phyloP scores from a whole-genome alignment of 2,329 filamentous ascomycete species.

The Penicillium italicum region DNA sequence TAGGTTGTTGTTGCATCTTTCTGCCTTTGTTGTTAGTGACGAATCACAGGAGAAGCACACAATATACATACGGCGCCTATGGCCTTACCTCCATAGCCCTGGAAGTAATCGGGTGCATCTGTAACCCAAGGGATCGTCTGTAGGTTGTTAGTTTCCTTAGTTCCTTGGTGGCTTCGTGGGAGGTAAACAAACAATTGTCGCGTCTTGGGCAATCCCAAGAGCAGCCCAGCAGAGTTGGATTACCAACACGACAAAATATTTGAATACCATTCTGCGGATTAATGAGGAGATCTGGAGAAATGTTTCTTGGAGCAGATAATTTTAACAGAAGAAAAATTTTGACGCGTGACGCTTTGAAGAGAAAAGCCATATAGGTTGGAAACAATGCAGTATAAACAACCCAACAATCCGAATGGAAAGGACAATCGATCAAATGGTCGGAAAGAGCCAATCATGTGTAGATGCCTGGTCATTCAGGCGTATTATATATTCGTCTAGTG shows the following conservation, averaged over 20 bases:
- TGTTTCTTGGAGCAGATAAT: not conserved
- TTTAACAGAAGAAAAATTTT: not conserved
- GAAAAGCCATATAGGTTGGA: not conserved
- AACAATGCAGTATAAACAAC: not conserved
- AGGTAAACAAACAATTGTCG: conserved; percentile 3
- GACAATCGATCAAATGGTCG: not conserved
- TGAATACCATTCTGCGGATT: not conserved
- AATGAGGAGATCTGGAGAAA: not conserved
- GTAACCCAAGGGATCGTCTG: conserved; percentile 7
- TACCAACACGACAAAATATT: not conserved
- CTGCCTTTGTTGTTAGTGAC: not conserved
- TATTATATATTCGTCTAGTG: not conserved
- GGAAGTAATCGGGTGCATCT: conserved; percentile 5
- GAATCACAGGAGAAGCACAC: not conserved
- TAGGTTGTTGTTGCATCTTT: conserved; percentile 1
- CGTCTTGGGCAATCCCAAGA: not conserved
- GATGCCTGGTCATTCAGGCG: not conserved
- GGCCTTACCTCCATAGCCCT: conserved; percentile 4
- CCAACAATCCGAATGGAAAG: not conserved
- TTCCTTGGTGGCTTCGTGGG: too few relatives aligned
- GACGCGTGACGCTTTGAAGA: not conserved
- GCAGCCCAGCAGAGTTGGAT: conserved; percentile 1
- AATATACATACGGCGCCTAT: not conserved
- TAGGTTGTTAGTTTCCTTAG: not conserved
- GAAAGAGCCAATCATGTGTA: not conserved